Conservation (phyloP, 1,139 yeast genomes). For the Pneumocystis wakefieldiae region DNA sequence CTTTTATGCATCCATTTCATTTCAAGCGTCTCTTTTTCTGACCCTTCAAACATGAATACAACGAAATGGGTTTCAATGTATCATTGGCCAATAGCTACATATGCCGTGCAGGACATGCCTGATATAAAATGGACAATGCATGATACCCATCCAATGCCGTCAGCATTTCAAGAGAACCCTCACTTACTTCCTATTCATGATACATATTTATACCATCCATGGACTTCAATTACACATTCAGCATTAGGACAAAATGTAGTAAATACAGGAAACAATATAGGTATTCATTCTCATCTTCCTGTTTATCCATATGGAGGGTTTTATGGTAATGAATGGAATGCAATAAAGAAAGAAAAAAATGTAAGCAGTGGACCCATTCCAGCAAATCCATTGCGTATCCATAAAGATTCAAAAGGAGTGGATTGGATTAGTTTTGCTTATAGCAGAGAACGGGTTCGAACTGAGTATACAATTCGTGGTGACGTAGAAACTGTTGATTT, state of each 20-base stretch:
- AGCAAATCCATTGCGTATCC: constrained; percentile 18
- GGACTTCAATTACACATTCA: not conserved
- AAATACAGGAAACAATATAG: not conserved
- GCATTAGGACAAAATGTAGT: not conserved
- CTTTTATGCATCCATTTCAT: not conserved
- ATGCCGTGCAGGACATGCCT: not conserved
- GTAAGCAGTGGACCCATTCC: constrained; percentile 2
- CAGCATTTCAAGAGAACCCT: not conserved
- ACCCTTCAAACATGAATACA: not conserved
- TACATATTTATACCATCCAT: not conserved
- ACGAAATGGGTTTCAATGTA: not conserved
- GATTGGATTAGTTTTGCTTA: constrained; percentile 27
- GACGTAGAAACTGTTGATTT: constrained; percentile 23
- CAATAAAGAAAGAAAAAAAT: not conserved
- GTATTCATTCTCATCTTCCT: not conserved
- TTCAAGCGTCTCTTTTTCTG: not conserved
- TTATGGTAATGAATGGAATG: too few relatives aligned
- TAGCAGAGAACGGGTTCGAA: constrained; percentile 22
- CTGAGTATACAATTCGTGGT: constrained; percentile 24
- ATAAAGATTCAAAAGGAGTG: constrained; percentile 23
- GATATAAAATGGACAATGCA: not conserved
- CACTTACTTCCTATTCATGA: not conserved
- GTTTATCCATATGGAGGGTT: too few relatives aligned
- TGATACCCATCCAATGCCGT: not conserved
- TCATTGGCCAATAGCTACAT: not conserved